Evolutionary conservation across 2,329 filamentous ascomycete species (phyloP), one percentile per base, ranked within the genome.

Genomic region (Stagonosporopsis tanaceti): DNA sequence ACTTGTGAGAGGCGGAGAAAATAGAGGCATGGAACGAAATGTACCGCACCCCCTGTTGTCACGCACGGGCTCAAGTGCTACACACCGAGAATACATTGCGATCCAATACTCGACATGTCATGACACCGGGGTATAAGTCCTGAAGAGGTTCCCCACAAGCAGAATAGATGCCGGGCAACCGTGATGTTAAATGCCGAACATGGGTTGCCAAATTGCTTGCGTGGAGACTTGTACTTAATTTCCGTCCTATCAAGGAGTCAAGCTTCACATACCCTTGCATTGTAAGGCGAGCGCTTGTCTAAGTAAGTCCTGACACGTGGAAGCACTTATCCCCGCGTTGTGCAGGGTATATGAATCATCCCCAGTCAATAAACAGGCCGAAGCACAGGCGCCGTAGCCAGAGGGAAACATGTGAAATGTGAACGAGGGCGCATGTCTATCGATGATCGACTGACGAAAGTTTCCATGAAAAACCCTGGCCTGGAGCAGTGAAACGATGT

Each of bases 281-380:
- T 1, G 17, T 34, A n/a, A 6, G 35, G 35, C 22, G 14, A 14
- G 27, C 3, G 15, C 35, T 46, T 50, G 39, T 28, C 32, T 24
- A n/a, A 42, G 7, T 37, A 27, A 15, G 22, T 20, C 37, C 40
- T 58, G 50, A 40, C 53, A 58, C 45, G 55, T 53, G 50, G 50
- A 58, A 53, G 40, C 55, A 58, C 8, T 50, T 8, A 34, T 34
- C 30, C 24, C 40, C 47, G 47, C 41, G 35, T 39, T 45, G 22
- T 24, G 28, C 8, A 37, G 47, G 32, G 38, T 51, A 40, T 44
- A 52, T 25, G 22, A 48, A 25, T 41, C 15, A n/a, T 44, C 32
- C 25, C 12, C 34, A 24, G 44, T 22, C 27, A 44, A 35, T 17
- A 30, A 44, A 28, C 9, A 30, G 12, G 15, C n/a, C n/a, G 40